phyloP scores from a whole-genome alignment of 345 rosid species.

The Camelina sativa region DNA sequence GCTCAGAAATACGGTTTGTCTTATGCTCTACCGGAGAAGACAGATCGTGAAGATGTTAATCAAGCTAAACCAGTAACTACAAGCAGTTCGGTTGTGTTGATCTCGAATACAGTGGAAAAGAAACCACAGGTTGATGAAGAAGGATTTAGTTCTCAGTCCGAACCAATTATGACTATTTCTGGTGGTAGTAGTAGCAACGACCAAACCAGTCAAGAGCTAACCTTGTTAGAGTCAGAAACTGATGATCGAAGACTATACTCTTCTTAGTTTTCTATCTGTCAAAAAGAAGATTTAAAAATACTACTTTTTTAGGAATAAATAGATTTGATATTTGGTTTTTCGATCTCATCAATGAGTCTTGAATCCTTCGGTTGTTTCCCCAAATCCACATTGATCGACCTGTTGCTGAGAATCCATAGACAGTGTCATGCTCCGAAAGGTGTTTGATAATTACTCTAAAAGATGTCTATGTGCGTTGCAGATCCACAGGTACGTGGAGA shows the following conservation, averaged over 20 bases:
- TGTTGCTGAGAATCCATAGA: background rate
- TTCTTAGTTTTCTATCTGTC: conserved; percentile 12
- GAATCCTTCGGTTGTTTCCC: background rate
- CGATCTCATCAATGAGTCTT: background rate
- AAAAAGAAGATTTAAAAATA: background rate
- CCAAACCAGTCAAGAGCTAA: conserved; percentile 39
- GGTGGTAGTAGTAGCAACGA: conserved; percentile 32
- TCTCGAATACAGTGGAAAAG: conserved; percentile 41
- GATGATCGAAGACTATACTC: conserved; percentile 33
- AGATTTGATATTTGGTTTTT: background rate
- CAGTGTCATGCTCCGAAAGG: background rate
- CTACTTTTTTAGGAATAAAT: background rate
- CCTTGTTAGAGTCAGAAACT: conserved; percentile 41
- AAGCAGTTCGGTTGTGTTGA: conserved; percentile 46
- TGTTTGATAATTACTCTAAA: background rate
- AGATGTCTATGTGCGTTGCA: background rate
- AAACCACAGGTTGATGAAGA: conserved; percentile 17
- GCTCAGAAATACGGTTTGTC: conserved; percentile 80
- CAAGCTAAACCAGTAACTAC: conserved; percentile 39
- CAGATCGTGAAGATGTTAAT: conserved; percentile 38
- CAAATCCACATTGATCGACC: too few species aligned
- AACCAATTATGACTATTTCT: conserved; percentile 39
- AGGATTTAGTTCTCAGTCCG: conserved; percentile 30
- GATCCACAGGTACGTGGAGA: background rate
- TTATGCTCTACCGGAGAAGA: conserved; percentile 50